Percentiles rank a stretch among this genome's conserved stretches.
phyloP scores from a whole-genome alignment of 1,284 basidiomycete species.

The Cutaneotrichosporon mucoides region DNA sequence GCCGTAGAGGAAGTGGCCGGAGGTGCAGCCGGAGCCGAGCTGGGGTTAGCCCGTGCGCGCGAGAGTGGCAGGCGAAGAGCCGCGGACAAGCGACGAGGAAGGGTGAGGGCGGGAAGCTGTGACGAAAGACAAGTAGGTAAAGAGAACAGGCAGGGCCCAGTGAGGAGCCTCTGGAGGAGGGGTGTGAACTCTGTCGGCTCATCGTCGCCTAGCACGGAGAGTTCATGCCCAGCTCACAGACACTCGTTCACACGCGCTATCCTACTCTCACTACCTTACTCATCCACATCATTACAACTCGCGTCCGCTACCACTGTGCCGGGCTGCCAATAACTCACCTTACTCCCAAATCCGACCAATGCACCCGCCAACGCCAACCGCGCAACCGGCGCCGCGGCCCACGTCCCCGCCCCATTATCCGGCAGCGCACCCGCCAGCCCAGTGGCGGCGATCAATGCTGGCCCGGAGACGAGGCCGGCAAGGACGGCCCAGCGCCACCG shows the following conservation, averaged over 20 bases:
- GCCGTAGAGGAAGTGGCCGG: slow-evolving; percentile 66
- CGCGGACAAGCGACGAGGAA: no score
- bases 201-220: no score
- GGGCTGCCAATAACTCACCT: slow-evolving; percentile 49
- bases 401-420: slow-evolving; percentile 52
- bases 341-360: slow-evolving; percentile 61
- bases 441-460: slow-evolving; percentile 20
- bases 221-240: no score
- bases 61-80: no score
- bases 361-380: slow-evolving; percentile 56
- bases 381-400: slow-evolving; percentile 34
- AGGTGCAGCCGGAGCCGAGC: slow-evolving; percentile 16
- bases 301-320: neutral
- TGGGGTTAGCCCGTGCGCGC: slow-evolving; percentile 8
- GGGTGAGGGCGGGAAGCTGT: no score
- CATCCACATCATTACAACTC: no score
- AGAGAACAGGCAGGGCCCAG: no score
- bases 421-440: slow-evolving; percentile 49
- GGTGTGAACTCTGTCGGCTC: no score
- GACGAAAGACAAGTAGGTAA: no score
- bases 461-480: slow-evolving; percentile 38
- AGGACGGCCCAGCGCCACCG: slow-evolving; percentile 37
- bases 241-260: no score
- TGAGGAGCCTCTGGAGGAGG: no score
- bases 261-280: no score